Base-by-base conservation (phyloP, 805 yeast species). In the Yarrowia keelungensis region DNA sequence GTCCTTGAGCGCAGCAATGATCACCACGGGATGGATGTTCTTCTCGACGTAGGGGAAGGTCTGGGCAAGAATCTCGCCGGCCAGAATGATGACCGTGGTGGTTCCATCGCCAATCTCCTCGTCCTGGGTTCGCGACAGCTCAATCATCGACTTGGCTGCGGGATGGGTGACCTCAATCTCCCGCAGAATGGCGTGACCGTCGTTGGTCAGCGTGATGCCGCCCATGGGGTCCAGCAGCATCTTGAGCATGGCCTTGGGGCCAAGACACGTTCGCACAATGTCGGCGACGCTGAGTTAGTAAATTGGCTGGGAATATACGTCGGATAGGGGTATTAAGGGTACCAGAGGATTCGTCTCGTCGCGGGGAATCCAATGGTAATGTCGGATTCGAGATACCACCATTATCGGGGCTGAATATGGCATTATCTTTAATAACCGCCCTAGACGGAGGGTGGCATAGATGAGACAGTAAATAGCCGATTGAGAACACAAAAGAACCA, bases 41-140 rank as follows among this genome's bases (percentile, higher is more conserved):
- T 92, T 92, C 79, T 94, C 98, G 69, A 85, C 75, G 79, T 92
- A 92, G 59, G 97, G 98, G 79, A 90, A 92, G 61, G 97, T 88
- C 79, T 93, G 98, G 3, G 98, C 97, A 71, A 95, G 83, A 69
- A 95, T 92, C 79, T 95, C 99, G 72, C 99, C 99, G 19, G 99
- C 98, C 69, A 94, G 82, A 71, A 95, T 94, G 76, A 95, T 95
- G 68, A 95, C 99, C 9, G 97, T 89, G 35, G 99, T 95, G 70
- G 99, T 93, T 71, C 98, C 98, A 76, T 95, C 99, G 69, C 99
- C 99, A 69, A 87, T 99, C 81, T 94, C 99, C 81, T 94, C 99
- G 77, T 94, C 99, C 81, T 94, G 98, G 8, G 99, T 93, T 81
- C 99, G 87, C 75, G 95, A 88, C 73, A 95, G 85, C 81, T 95